Evolutionary conservation across 305 asterid species (phyloP).

Genomic region (Ajuga reptans): DNA sequence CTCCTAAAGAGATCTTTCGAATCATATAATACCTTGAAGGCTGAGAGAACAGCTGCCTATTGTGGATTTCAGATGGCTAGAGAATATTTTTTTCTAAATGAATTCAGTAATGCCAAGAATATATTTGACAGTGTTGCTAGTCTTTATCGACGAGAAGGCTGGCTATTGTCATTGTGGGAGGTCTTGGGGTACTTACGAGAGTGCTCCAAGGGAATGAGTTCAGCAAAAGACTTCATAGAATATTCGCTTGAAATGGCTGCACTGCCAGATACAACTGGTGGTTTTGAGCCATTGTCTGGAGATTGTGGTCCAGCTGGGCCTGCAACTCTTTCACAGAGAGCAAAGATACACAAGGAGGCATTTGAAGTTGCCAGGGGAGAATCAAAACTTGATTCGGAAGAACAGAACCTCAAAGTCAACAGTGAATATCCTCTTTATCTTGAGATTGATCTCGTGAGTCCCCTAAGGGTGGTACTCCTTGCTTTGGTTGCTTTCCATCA

Average conservation of each 20-base stretch:
- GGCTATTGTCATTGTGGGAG: slow-evolving; percentile 83
- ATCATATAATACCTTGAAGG: slow-evolving; percentile 56
- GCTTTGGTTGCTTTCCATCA: slow-evolving; percentile 97
- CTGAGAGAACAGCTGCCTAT: slow-evolving; percentile 77
- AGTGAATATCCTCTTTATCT: slow-evolving; percentile 74
- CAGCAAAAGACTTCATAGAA: slow-evolving; percentile 75
- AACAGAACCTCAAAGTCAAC: slow-evolving; percentile 51
- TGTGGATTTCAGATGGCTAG: slow-evolving; percentile 80
- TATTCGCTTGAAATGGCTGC: slow-evolving; percentile 99
- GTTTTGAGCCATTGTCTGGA: slow-evolving; percentile 33
- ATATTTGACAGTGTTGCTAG: slow-evolving; percentile 60
- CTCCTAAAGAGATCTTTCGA: slow-evolving; percentile 75
- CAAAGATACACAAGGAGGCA: slow-evolving; percentile 73
- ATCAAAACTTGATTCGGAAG: slow-evolving; percentile 35
- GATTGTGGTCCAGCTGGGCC: slow-evolving; percentile 83
- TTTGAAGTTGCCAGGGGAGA: slow-evolving; percentile 66
- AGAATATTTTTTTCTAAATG: slow-evolving; percentile 55
- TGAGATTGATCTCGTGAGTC: slow-evolving; percentile 94
- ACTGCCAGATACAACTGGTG: slow-evolving; percentile 53
- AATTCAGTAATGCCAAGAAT: slow-evolving; percentile 65
- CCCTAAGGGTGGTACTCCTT: slow-evolving; percentile 76
- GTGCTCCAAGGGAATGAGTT: slow-evolving; percentile 67
- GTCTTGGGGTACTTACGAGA: slow-evolving; percentile 84
- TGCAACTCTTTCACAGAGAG: slow-evolving; percentile 60
- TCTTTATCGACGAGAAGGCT: slow-evolving; percentile 90